Conservation (phyloP, 495 filamentous ascomycete genomes). For the Massariosphaeria phaeospora region DNA sequence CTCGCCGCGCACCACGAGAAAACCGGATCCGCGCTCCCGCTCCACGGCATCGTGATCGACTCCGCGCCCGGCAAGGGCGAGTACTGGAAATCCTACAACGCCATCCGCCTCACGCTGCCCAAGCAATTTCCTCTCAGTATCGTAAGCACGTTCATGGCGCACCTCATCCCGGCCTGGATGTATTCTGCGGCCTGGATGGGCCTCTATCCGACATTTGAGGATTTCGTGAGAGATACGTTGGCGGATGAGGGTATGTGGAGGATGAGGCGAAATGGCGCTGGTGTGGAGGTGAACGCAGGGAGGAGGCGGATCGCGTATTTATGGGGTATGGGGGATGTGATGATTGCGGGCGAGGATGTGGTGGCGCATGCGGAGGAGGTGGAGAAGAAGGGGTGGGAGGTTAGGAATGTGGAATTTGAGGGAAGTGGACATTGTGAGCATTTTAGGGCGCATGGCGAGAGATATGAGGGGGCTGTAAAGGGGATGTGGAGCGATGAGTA, state of each 20-base stretch:
- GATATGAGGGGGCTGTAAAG: neutral
- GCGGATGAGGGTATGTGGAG: neutral
- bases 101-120: neutral
- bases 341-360: constrained; percentile 11
- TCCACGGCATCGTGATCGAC: constrained; percentile 9
- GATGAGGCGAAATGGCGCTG: neutral
- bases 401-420: constrained; percentile 1
- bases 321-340: constrained; percentile 10
- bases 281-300: neutral
- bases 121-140: neutral
- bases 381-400: constrained; percentile 4
- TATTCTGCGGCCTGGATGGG: neutral
- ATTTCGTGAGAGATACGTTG: constrained; percentile 2
- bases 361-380: constrained; percentile 1
- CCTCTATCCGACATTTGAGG: neutral
- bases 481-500: too few species aligned
- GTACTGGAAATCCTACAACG: constrained; percentile 8
- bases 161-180: neutral
- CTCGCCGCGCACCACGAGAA: neutral
- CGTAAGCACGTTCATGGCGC: neutral
- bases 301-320: constrained; percentile 4
- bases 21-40: neutral
- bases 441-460: neutral
- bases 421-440: constrained; percentile 9
- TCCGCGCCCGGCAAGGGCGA: neutral